phyloP scores from a whole-genome alignment of 2,329 filamentous ascomycete species.

The Neodidymelliopsis sp. region DNA sequence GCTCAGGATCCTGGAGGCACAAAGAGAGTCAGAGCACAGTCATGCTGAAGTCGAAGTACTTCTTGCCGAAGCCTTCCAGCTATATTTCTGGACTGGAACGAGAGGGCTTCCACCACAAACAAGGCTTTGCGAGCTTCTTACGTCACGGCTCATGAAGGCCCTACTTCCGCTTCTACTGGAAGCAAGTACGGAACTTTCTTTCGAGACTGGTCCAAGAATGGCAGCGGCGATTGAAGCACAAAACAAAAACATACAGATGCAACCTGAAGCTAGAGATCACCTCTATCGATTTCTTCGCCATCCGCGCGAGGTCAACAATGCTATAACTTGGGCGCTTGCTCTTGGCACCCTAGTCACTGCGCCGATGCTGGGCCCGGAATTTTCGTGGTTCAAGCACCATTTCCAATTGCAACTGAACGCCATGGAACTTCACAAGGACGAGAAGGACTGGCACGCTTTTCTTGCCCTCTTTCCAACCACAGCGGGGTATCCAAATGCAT shows the following conservation, averaged over 20 bases:
- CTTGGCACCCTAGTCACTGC: slow-evolving; percentile 28
- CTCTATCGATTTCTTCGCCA: slow-evolving; percentile 11
- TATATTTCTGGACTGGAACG: slow-evolving; percentile 28
- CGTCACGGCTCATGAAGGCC: slow-evolving; percentile 26
- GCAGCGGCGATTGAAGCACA: neutral
- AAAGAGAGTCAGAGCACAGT: slow-evolving; percentile 15
- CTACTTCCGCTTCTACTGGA: slow-evolving; percentile 23
- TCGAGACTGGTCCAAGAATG: slow-evolving; percentile 1
- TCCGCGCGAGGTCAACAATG: slow-evolving; percentile 19
- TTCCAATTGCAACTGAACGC: slow-evolving; percentile 20
- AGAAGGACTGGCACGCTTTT: slow-evolving; percentile 12
- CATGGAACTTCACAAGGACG: slow-evolving; percentile 16
- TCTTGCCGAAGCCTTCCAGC: slow-evolving; percentile 26
- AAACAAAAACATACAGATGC: neutral
- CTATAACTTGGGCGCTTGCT: slow-evolving; percentile 26
- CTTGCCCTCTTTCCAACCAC: slow-evolving; percentile 21
- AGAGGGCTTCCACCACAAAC: slow-evolving; percentile 26
- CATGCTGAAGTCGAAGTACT: slow-evolving; percentile 26
- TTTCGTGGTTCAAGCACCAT: slow-evolving; percentile 27
- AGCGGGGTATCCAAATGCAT: slow-evolving; percentile 16
- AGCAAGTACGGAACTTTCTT: slow-evolving; percentile 8
- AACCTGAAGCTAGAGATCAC: neutral
- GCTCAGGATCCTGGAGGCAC: slow-evolving; percentile 19
- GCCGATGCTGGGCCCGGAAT: slow-evolving; percentile 18
- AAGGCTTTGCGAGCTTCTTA: slow-evolving; percentile 26